Conservation (phyloP, 106 monocot genomes). For the Dioscorea dumetorum region DNA sequence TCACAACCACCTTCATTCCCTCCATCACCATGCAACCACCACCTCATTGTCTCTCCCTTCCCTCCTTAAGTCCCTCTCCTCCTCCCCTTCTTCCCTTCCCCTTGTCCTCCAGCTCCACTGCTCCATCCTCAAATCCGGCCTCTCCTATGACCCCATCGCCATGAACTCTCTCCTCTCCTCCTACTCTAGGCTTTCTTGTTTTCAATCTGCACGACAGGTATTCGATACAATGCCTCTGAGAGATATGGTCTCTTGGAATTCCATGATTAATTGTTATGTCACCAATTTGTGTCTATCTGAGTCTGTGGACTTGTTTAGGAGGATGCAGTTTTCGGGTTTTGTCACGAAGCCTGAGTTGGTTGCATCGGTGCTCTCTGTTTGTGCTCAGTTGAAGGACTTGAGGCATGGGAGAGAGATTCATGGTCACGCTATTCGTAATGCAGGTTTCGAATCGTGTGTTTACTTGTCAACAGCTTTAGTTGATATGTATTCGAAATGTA, state of each 20-base stretch:
- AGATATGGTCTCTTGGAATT: slow-evolving; percentile 12
- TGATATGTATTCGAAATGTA: slow-evolving; percentile 24
- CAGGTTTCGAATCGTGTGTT: neutral
- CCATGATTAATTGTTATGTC: slow-evolving; percentile 17
- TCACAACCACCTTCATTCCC: slow-evolving; percentile 14
- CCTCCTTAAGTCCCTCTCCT: slow-evolving; percentile 20
- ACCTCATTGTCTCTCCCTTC: slow-evolving; percentile 16
- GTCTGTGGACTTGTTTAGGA: slow-evolving; percentile 5
- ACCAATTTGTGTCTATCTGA: slow-evolving; percentile 2
- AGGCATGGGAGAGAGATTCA: slow-evolving; percentile 16
- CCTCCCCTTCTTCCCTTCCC: slow-evolving; percentile 10
- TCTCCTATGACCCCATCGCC: slow-evolving; percentile 11
- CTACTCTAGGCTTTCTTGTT: slow-evolving; percentile 19
- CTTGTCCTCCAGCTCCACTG: slow-evolving; percentile 31
- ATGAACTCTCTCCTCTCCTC: slow-evolving; percentile 25
- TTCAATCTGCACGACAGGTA: slow-evolving; percentile 5
- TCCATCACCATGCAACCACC: neutral
- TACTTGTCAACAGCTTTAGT: slow-evolving; percentile 21
- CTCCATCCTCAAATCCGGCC: slow-evolving; percentile 20
- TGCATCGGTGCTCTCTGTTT: slow-evolving; percentile 18
- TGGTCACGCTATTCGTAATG: slow-evolving; percentile 1
- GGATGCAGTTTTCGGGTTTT: slow-evolving; percentile 4
- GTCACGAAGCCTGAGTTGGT: slow-evolving; percentile 20
- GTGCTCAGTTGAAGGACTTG: neutral
- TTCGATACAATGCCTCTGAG: slow-evolving; percentile 18